phyloP scores from a whole-genome alignment of 441 rosid genomes.

The Adansonia grandidieri region DNA sequence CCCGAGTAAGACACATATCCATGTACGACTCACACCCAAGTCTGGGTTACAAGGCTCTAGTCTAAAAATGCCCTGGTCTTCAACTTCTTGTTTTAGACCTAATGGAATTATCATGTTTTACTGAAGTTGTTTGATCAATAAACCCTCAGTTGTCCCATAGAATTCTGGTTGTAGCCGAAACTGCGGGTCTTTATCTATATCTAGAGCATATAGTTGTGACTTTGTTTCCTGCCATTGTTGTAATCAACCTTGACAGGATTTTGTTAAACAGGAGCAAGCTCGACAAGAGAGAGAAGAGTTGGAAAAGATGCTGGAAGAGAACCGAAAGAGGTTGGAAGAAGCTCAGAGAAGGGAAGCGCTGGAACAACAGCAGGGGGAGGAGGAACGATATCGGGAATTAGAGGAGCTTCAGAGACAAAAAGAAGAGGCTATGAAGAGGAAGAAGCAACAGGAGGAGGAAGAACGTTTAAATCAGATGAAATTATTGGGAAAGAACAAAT shows the following conservation, averaged over 20 bases:
- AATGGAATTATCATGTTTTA: neutral
- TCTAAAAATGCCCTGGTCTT: neutral
- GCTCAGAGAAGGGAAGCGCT: constrained; percentile 84
- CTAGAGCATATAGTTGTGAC: neutral
- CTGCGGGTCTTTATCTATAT: neutral
- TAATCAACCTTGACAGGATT: constrained; percentile 15
- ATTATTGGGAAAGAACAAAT: constrained; percentile 86
- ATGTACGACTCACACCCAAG: too few species aligned
- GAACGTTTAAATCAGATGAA: constrained; percentile 84
- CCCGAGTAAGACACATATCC: too few species aligned
- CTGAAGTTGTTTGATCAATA: neutral
- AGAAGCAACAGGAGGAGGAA: constrained; percentile 88
- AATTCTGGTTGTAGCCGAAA: neutral
- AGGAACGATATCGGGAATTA: constrained; percentile 73
- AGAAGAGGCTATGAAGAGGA: constrained; percentile 80
- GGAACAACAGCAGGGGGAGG: constrained; percentile 82
- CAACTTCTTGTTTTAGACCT: neutral
- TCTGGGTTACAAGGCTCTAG: neutral
- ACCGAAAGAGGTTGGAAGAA: constrained; percentile 77
- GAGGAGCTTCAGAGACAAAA: constrained; percentile 80
- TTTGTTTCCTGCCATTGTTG: neutral
- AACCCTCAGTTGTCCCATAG: neutral
- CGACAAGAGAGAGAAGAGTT: constrained; percentile 73
- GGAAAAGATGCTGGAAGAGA: constrained; percentile 83
- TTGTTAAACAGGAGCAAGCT: constrained; percentile 61